Evolutionary conservation across 2,329 filamentous ascomycete genomes (phyloP), one percentile per base, ranked within the genome.

Genomic region (Pestalotiopsis fici): DNA sequence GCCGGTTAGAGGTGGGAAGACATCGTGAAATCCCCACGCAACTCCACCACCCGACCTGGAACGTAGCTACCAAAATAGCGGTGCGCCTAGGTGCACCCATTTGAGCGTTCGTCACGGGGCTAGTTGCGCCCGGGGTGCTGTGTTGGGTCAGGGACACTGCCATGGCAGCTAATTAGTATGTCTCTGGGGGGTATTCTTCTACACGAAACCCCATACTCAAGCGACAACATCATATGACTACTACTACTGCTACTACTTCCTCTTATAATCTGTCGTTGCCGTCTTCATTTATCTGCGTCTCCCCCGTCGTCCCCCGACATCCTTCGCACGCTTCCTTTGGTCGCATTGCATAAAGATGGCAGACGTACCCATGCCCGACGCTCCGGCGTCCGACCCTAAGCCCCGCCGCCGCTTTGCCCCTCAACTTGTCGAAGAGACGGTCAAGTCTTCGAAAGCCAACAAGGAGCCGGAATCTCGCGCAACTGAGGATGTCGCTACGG

Each of bases 361-460:
- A 50, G 73, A 75, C 66, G 72, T 72, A 70, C 70, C 71, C 56
- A 74, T 76, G 73, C 67, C 61, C 66, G 74, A 75, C 69, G 56
- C 68, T 35, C 59, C 65, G 35, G 63, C 65, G 61, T 35, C 70
- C 64, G 59, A 43, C 31, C n/a, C 59, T 11, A 62, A 62, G 31
- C 59, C 59, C 59, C 59, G 59, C 35, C 59, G 76, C 65, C 74
- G 74, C 65, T 78, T 78, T 59, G 75, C 71, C 65, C 76, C 76
- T 57, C 76, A 78, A 66, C 74, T 78, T 18, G 72, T 78, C 55
- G 76, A 78, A 62, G 75, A 77, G 65, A 75, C 74, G 59, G 71
- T 71, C 35, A 77, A 72, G 66, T 73, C 73, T 23, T 77, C 75
- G n/a, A 64, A 47, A 18, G 47, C 35, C 60, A 35, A 50, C 5